These are phyloP conservation scores for Ophiosphaerella korrae DNA, from an alignment of 2,329 filamentous ascomycete genomes.

Conservation along the genomic window DNA sequence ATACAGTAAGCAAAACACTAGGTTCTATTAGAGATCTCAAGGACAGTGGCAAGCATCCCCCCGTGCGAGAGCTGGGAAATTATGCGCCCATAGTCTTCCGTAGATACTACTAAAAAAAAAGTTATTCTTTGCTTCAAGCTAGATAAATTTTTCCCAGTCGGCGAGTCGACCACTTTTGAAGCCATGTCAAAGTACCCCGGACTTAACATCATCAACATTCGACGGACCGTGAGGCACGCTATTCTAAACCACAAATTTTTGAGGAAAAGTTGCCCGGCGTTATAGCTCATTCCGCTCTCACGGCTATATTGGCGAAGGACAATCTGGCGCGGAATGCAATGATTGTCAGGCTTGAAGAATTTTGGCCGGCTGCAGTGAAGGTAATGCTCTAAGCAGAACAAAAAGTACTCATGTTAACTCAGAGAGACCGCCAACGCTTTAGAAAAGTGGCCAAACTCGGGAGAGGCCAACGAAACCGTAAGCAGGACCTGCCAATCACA, in stretches of 20 bases:
- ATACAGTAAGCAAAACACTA: too few relatives aligned
- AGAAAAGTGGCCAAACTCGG: conserved; percentile 20
- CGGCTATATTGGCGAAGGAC: conserved; percentile 10
- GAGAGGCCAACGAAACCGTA: conserved; percentile 13
- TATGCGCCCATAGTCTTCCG: too few relatives aligned
- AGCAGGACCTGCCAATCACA: too few relatives aligned
- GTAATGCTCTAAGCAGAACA: conserved; percentile 1
- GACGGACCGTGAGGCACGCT: conserved; percentile 14
- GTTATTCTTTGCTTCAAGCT: conserved; percentile 17
- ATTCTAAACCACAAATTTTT: conserved; percentile 18
- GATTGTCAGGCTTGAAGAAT: conserved; percentile 13
- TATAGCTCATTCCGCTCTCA: conserved; percentile 16
- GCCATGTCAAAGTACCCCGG: conserved; percentile 15
- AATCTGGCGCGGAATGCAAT: conserved; percentile 9
- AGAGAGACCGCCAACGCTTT: conserved; percentile 13
- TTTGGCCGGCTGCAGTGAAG: conserved; percentile 15
- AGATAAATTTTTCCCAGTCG: conserved; percentile 15
- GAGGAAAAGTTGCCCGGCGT: conserved; percentile 9
- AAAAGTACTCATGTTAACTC: not conserved
- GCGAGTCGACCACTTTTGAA: conserved; percentile 11
- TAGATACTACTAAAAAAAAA: too few relatives aligned
- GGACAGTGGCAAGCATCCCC: too few relatives aligned
- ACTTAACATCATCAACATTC: conserved; percentile 8
- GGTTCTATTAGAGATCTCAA: too few relatives aligned
- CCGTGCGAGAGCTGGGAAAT: too few relatives aligned